Conservation (phyloP, 192 early-diverging fungal species). For the Backusella psychrophila region DNA sequence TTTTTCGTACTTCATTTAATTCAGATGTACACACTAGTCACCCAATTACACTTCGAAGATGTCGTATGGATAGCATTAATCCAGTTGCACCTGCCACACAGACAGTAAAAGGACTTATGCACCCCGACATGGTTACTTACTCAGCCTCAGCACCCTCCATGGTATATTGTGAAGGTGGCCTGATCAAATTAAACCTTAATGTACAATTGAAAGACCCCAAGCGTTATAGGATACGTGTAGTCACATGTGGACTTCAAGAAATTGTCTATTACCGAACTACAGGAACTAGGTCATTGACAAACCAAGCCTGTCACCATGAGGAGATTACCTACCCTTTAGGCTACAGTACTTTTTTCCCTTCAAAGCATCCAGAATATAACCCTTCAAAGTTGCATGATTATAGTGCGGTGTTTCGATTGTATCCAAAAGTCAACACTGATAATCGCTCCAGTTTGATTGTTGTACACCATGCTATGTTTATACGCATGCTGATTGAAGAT, state of each 20-base stretch:
- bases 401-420: slow-evolving; percentile 24
- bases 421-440: slow-evolving; percentile 28
- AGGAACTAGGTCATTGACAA: slow-evolving; percentile 10
- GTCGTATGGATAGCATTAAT: slow-evolving; percentile 24
- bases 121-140: slow-evolving; percentile 16
- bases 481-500: neutral
- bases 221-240: neutral
- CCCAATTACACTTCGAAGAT: slow-evolving; percentile 42
- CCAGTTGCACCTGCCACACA: neutral
- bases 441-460: slow-evolving; percentile 23
- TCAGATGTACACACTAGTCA: slow-evolving; percentile 35
- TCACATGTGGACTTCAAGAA: slow-evolving; percentile 36
- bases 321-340: slow-evolving; percentile 32
- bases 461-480: neutral
- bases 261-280: slow-evolving; percentile 30
- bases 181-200: slow-evolving; percentile 24
- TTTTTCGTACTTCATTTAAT: slow-evolving; percentile 36
- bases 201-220: slow-evolving; percentile 18
- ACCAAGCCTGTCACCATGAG: slow-evolving; percentile 10
- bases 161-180: slow-evolving; percentile 35
- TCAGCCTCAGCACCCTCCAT: slow-evolving; percentile 29
- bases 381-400: slow-evolving; percentile 17
- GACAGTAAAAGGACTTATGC: slow-evolving; percentile 11
- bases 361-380: slow-evolving; percentile 12
- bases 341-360: slow-evolving; percentile 16